Evolutionary conservation across 108 stramenopile species (phyloP).

Genomic region (Nannochloropsis granulata): DNA sequence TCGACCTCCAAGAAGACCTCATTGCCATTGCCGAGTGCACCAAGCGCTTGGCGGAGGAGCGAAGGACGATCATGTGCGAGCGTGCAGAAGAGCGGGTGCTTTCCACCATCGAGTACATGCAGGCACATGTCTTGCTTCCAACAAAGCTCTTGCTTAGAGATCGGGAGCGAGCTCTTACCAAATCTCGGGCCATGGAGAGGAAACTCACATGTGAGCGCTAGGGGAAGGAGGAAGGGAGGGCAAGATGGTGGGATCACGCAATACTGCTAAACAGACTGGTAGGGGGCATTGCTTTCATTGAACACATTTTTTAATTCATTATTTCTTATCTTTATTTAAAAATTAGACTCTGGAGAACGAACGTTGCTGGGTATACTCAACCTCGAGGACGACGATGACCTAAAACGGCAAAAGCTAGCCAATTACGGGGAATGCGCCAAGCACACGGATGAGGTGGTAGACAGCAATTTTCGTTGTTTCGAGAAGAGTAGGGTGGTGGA

Average conservation of each 20-base stretch:
- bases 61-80: background rate
- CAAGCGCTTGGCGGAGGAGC: background rate
- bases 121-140: background rate
- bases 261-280: no score
- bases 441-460: background rate
- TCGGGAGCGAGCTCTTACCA: background rate
- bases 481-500: background rate
- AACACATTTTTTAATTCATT: no score
- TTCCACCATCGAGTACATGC: background rate
- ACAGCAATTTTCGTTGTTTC: background rate
- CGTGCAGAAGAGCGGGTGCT: background rate
- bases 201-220: background rate
- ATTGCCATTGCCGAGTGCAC: background rate
- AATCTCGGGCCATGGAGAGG: background rate
- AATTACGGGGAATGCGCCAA: background rate
- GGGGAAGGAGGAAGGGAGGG: background rate
- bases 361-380: background rate
- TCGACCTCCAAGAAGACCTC: background rate
- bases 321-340: background rate
- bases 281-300: no score
- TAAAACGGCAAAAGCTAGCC: background rate
- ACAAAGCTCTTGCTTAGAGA: background rate
- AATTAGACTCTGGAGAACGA: background rate
- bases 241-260: no score
- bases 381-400: background rate